Conservation (phyloP, 805 yeast species). For the Starmerella tilneyi region DNA sequence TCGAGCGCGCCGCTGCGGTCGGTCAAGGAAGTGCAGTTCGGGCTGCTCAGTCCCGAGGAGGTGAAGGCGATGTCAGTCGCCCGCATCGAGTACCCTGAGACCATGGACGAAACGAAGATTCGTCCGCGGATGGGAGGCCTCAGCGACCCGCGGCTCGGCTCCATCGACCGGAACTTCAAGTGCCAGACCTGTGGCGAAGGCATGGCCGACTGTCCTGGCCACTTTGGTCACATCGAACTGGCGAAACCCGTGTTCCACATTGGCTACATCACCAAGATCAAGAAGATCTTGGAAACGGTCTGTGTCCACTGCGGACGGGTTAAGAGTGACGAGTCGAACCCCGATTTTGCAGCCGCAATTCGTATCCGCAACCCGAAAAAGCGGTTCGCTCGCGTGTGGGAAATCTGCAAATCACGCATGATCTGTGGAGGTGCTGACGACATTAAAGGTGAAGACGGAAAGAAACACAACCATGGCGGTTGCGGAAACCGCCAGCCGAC, state of each 20-base stretch:
- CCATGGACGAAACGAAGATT: constrained; percentile 96
- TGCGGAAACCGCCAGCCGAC: constrained; percentile 97
- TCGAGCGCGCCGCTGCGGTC: constrained; percentile 98
- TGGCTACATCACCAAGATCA: constrained; percentile 81
- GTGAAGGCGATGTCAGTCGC: constrained; percentile 95
- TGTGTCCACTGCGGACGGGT: constrained; percentile 99
- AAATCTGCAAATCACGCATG: constrained; percentile 80
- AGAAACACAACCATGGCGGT: constrained; percentile 63
- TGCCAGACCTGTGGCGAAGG: constrained; percentile 99
- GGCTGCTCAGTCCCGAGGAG: constrained; percentile 95
- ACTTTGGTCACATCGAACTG: constrained; percentile 95
- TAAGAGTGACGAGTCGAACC: constrained; percentile 71
- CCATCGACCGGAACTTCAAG: constrained; percentile 91
- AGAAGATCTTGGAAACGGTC: constrained; percentile 89
- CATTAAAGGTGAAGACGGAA: constrained; percentile 44
- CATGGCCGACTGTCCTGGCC: constrained; percentile 99
- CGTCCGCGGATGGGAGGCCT: constrained; percentile 95
- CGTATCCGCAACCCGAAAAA: constrained; percentile 88
- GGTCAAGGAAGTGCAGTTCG: constrained; percentile 96
- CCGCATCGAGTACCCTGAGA: constrained; percentile 94
- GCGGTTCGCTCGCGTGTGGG: constrained; percentile 95
- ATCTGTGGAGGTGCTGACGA: constrained; percentile 76
- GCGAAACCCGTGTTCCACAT: constrained; percentile 98
- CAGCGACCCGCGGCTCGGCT: constrained; percentile 93
- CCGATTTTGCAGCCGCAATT: constrained; percentile 76